Evolutionary conservation across 768 basidiomycete species (phyloP), one percentile per base, ranked within the genome.

Genomic region (Agaricus bisporus): DNA sequence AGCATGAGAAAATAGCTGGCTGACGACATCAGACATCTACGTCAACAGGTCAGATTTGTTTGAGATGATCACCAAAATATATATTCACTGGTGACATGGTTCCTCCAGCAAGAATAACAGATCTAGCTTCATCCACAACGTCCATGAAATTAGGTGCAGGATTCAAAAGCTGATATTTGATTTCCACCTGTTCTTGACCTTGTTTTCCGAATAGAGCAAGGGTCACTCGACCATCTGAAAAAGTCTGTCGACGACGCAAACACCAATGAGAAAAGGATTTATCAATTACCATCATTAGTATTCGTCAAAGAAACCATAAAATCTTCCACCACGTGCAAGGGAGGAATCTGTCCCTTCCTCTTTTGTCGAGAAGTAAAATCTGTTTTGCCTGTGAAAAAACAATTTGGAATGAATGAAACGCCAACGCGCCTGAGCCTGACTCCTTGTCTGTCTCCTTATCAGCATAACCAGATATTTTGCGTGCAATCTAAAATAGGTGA

Each of bases 41-140:
- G 47, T 51, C 20, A n/a, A 37, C 47, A 25, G 18, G n/a, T 48
- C 15, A 48, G n/a, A 52, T 7, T 22, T 37, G 7, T 51, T 12
- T 15, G 2, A 29, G 49, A 44, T 37, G 41, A 26, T 28, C 25
- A 51, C 44, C 43, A 14, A 11, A 18, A n/a, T 15, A 53, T 15
- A 53, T 42, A 61, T 70, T 49, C 70, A 97, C 92, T n/a, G 95
- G 95, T 6, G 93, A 92, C 97, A 99, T 98, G 0, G 95, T 99
- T 4, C 95, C 95, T 8, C 95, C 95, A 7, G 97, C 95, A 37
- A 99, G 73, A 26, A 98, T 71, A n/a, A 98, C 85, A 2, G 88
- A 79, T 36, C 91, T 73, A 1, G 94, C 91, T 22, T 77, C 74
- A 17, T 92, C 83, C 0, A 91, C 81, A 5, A 98, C 79, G n/a